A percentile compares a stretch with the other conserved stretches of the same genome.
phyloP scores from a whole-genome alignment of 331 rosid genomes.

The Acacia pycnantha region DNA sequence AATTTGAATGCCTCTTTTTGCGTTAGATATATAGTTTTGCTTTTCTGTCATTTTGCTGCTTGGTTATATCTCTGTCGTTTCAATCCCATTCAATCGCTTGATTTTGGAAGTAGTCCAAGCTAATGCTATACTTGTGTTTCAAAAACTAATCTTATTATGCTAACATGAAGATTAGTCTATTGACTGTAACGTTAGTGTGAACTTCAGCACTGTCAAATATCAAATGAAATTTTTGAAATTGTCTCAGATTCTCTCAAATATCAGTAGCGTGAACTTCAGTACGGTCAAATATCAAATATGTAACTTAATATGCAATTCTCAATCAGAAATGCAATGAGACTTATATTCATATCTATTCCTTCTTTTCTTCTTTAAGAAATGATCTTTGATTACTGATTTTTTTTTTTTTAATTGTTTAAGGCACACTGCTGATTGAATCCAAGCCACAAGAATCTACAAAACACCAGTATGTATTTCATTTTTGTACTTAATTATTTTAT shows the following conservation, averaged over 20 bases:
- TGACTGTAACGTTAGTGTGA: background rate
- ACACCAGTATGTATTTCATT: constrained; percentile 63
- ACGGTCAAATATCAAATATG: too few relatives aligned
- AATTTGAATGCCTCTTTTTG: background rate
- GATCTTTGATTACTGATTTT: background rate
- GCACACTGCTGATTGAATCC: constrained; percentile 88
- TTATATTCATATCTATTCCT: background rate
- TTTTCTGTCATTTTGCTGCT: background rate
- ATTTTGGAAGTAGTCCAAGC: background rate
- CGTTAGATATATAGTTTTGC: background rate
- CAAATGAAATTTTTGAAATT: background rate
- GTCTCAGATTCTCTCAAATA: background rate
- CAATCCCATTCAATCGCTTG: background rate
- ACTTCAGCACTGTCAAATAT: background rate
- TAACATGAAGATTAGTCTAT: background rate
- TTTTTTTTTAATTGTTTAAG: constrained; percentile 34
- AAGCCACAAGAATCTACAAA: constrained; percentile 97
- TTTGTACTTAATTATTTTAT: background rate
- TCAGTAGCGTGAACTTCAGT: too few relatives aligned
- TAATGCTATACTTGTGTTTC: background rate
- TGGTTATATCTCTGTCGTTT: too few relatives aligned
- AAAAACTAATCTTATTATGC: background rate
- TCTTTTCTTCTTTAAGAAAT: background rate
- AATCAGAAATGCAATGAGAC: background rate
- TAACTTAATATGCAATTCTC: too few relatives aligned